Base-by-base conservation (phyloP, 768 basidiomycete genomes). In the Lactarius indigo region DNA sequence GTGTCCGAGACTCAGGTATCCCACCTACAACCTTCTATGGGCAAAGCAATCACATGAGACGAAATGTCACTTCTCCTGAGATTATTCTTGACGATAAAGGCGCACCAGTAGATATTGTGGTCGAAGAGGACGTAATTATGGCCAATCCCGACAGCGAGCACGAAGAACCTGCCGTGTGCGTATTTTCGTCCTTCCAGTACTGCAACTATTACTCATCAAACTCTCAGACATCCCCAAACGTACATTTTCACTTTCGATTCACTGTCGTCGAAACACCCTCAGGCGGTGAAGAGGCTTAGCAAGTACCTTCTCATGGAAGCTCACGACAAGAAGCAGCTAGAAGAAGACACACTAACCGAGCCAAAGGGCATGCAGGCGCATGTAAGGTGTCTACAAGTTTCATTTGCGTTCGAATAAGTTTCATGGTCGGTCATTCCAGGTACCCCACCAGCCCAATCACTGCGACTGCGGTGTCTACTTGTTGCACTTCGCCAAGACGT, bases 391-490 rank as follows among this genome's bases (percentile, higher is more conserved):
- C 33, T 8, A 17, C 35, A 17, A 18, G 17, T 12, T 35, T 23
- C 20, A n/a, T 37, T 56, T 12, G 15, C 44, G 13, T 30, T 39
- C 37, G 18, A 47, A 39, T 42, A 39, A 17, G 18, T 15, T 20
- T 62, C 26, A 63, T 26, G 26, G 12, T 15, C 5, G 15, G 13
- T 44, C 37, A 35, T 33, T 4, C 70, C 70, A 96, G 93, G 92
- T 95, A 4, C 96, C 96, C 4, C 79, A 80, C 28, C 97, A 99
- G 74, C 86, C 87, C 18, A 98, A 98, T 74, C 92, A 81, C 69
- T 92, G 88, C 73, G 96, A 98, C 75, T 99, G 97, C 71, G 97
- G 97, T 7, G 75, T 97, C 33, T 99, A 92, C 75, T 81, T 98
- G 15, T 79, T 98, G 13, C 94, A 98, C 73, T 93, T 93, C 59